Conservation (phyloP, 345 rosid genomes). For the Ailanthus altissimus region DNA sequence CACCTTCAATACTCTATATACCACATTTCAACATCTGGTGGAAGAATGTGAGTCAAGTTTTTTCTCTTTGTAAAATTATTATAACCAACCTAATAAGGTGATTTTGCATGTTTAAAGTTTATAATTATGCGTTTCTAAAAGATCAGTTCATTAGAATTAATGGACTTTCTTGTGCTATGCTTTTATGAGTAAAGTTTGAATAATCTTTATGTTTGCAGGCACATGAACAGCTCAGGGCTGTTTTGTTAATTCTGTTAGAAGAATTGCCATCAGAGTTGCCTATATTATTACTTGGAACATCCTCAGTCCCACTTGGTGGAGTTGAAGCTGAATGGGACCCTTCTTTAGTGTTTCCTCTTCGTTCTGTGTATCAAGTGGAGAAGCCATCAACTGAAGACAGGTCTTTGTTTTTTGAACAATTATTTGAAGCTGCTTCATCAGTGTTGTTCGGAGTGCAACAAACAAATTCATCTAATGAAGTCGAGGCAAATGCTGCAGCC, state of each 20-base stretch:
- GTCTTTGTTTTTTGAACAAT: constrained; percentile 66
- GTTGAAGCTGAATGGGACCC: constrained; percentile 54
- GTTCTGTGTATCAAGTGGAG: constrained; percentile 77
- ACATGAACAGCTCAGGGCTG: constrained; percentile 92
- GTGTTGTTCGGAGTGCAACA: constrained; percentile 55
- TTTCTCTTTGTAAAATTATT: not conserved
- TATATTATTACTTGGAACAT: constrained; percentile 78
- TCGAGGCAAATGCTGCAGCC: constrained; percentile 36
- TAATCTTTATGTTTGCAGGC: constrained; percentile 61
- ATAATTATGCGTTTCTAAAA: not conserved
- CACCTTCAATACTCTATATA: constrained; percentile 90
- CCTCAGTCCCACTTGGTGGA: constrained; percentile 54
- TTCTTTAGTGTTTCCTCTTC: constrained; percentile 62
- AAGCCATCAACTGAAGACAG: constrained; percentile 78
- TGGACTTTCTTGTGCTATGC: constrained; percentile 15
- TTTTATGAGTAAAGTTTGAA: constrained; percentile 20
- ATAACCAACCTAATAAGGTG: constrained; percentile 5
- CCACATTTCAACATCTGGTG: constrained; percentile 96
- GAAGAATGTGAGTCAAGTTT: constrained; percentile 73
- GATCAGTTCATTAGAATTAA: constrained; percentile 19
- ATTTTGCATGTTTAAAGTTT: not conserved
- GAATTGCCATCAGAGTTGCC: constrained; percentile 90
- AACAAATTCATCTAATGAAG: constrained; percentile 42
- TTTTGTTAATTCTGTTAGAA: constrained; percentile 83
- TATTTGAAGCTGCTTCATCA: constrained; percentile 93